Base-by-base conservation (phyloP, 441 rosid genomes). In the Adansonia rubrostipa region DNA sequence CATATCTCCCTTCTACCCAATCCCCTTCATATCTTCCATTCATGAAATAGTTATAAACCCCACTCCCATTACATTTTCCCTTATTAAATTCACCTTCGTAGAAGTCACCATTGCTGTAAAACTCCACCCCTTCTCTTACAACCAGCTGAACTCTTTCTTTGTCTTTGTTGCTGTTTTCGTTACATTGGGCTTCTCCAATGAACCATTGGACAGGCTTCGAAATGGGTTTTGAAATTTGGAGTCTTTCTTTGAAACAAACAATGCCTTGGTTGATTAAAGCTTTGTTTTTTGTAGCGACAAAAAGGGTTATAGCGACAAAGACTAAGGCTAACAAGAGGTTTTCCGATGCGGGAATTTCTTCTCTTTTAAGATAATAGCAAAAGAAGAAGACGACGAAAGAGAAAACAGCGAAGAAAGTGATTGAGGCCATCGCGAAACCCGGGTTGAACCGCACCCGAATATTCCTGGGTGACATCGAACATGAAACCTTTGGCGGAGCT, bases 21-120 rank as follows among this genome's bases (percentile, higher is more conserved):
- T 93, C 97, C 2, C 99, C 99, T 77, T 95, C 98, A 42, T 95
- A 93, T 67, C 95, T 85, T 14, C 98, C 99, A 63, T 87, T 93
- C 20, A 83, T 92, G 63, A 89, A 87, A 79, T 85, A 95, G 75
- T 89, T 92, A 68, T 95, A 93, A 11, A 93, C 99, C 33, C 99
- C 99, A 69, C 95, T 92, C 10, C 99, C 99, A 33, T 86, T 93
- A 71, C 95, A 90, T 77, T 81, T 90, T 57, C 97, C 99, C 75
- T 87, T 89, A 45, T 89, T 90, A 72, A 92, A 92, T 71, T 95
- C 98, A 0, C 99, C 99, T 80, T 95, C 99, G 81, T 93, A 95
- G 82, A 85, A 90, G 62, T 95, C 98, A n/a, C 98, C 98, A 79
- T 92, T 92, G 73, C 95, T 90, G 78, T 93, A 93, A 20, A 95